These are phyloP conservation scores for Podospora conica DNA, from an alignment of 495 filamentous ascomycete species.

Conservation along the genomic window DNA sequence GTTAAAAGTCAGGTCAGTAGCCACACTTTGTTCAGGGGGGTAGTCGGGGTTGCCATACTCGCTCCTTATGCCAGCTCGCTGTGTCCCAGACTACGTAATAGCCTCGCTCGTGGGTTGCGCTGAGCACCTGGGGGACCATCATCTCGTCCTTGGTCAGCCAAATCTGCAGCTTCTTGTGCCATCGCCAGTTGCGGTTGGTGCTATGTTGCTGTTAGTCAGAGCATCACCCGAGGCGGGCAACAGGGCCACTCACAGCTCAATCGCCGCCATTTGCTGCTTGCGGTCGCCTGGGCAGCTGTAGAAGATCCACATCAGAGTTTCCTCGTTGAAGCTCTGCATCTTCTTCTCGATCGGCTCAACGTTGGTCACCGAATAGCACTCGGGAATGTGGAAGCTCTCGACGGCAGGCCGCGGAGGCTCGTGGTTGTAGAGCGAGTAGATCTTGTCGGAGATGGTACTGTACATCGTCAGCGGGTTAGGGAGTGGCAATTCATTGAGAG, in stretches of 20 bases:
- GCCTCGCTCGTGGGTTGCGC: constrained; percentile 68
- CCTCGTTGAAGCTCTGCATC: constrained; percentile 77
- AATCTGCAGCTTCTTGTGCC: constrained; percentile 79
- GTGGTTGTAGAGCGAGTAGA: constrained; percentile 64
- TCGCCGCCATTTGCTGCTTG: constrained; percentile 76
- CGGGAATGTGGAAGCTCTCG: constrained; percentile 70
- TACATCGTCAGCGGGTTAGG: constrained; percentile 4
- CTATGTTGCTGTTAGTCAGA: constrained; percentile 15
- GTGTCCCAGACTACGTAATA: constrained; percentile 88
- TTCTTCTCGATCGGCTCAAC: constrained; percentile 73
- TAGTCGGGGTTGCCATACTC: constrained; percentile 47
- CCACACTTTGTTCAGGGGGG: background rate
- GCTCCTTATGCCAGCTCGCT: constrained; percentile 73
- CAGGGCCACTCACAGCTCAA: constrained; percentile 58
- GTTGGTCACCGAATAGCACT: constrained; percentile 83
- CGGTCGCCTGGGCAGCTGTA: constrained; percentile 81
- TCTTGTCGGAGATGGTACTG: constrained; percentile 40
- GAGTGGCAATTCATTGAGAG: background rate
- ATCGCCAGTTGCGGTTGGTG: constrained; percentile 77
- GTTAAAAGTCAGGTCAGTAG: constrained; percentile 7
- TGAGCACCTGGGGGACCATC: constrained; percentile 60
- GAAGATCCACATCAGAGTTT: constrained; percentile 92
- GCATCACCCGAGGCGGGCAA: background rate
- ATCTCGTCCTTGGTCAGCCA: constrained; percentile 88
- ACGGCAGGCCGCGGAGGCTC: constrained; percentile 63